A percentile compares a stretch with the other conserved stretches of the same genome.
These are phyloP conservation scores for Lonicera japonica DNA, from an alignment of 129 eudicot species.

Conservation along the genomic window DNA sequence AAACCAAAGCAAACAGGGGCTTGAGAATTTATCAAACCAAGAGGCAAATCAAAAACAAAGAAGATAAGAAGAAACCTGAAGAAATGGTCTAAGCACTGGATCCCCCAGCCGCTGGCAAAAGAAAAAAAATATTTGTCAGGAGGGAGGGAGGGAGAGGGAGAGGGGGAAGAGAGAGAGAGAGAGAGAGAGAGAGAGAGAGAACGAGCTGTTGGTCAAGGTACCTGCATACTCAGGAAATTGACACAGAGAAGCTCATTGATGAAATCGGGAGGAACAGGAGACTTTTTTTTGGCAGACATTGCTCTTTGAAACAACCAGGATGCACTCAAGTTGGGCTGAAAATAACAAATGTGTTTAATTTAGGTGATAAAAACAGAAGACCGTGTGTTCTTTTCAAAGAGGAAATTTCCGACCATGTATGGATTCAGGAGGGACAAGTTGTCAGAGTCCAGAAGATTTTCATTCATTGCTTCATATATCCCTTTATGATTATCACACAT, in stretches of 20 bases:
- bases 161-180: not conserved
- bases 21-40: not conserved
- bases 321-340: conserved; percentile 93
- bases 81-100: conserved; percentile 96
- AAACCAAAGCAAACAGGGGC: too few relatives aligned
- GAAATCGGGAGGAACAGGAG: conserved; percentile 81
- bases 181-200: not conserved
- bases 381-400: not conserved
- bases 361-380: not conserved
- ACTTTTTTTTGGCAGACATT: conserved; percentile 82
- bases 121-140: not conserved
- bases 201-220: not conserved
- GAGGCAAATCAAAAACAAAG: not conserved
- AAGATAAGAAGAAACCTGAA: conserved; percentile 55
- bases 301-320: conserved; percentile 99
- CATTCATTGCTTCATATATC: conserved; percentile 62
- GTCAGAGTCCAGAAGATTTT: conserved; percentile 55
- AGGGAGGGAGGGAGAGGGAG: too few relatives aligned
- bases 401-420: conserved; percentile 60
- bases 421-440: conserved; percentile 81
- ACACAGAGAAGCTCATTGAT: conserved; percentile 70
- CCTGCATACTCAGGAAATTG: conserved; percentile 94
- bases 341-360: not conserved
- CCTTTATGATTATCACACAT: conserved; percentile 37
- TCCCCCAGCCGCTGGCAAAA: conserved; percentile 80